Evolutionary conservation across 495 filamentous ascomycete species (phyloP), one percentile per base, ranked within the genome.

Genomic region (Clavariopsis aquatica): DNA sequence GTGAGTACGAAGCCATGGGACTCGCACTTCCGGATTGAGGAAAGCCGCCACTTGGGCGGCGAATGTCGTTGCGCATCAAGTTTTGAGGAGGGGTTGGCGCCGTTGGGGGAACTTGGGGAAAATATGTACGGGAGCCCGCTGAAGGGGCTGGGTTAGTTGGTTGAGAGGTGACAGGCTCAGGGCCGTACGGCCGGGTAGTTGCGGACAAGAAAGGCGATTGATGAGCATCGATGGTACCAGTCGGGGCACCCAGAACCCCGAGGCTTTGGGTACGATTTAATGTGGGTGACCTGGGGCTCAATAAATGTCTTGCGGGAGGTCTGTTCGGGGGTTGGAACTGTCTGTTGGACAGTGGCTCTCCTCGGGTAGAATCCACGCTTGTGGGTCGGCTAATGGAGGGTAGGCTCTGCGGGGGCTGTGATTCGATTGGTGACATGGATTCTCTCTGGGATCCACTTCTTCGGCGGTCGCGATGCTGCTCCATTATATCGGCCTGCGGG

Each of bases 231-330:
- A 76, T 74, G 0, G 73, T 74, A 9, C 62, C 73, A 8, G 72
- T 72, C 1, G 70, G 60, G 12, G 67, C 59, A 5, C 61, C 31
- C 17, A 75, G 46, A 0, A 70, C 66, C 22, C 62, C 54, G 13
- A 77, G 43, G 49, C 75, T 76, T 29, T 69, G 71, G 20, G 70
- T 61, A 1, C 74, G 72, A 29, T 72, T 72, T 29, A 77, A 34
- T 2, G 62, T 63, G 20, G 73, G 73, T 15, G 76, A 76, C 49
- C 75, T 49, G 1, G 76, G 76, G 20, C 66, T 77, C 46, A 74
- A 38, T n/a, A 75, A 63, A 20, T 69, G 69, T 46, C 75, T 58
- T 49, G 61, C 38, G 22, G 46, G 38, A 41, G 19, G 38, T 31
- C 62, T 45, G 8, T 51, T 46, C 1, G 63, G 62, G 1, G 51